Evolutionary conservation across 371 early-diverging fungal genomes (phyloP), one percentile per base, ranked within the genome.

Genomic region (Mortierella sp.): DNA sequence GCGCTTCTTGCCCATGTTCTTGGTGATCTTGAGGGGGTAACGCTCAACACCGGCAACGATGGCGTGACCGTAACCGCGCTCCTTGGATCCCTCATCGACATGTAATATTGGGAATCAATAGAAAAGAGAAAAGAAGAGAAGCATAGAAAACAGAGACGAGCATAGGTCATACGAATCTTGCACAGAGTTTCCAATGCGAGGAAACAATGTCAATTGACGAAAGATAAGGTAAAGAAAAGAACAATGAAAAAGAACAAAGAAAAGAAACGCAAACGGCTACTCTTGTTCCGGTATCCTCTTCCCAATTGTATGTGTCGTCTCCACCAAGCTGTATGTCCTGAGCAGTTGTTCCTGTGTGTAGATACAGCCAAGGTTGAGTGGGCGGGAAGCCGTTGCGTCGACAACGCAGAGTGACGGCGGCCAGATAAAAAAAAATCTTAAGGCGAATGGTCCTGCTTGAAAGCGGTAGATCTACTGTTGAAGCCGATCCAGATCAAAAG

Each of bases 21-120:
- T 94, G 91, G 97, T 97, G 88, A 99, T 95, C 94, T 97, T 98
- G 83, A 96, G 93, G 75, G 99, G 99, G 93, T 96, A 96, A 82
- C 97, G 93, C 91, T 98, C 98, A 79, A 99, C 91, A 90, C 99
- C 99, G 79, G 96, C 98, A 88, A 99, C 98, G 80, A 98, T 91
- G 89, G 98, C 98, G 92, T 98, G 98, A 87, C 97, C 97, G 93
- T 97, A 99, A 80, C 96, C 96, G 90, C 96, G 96, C 85, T 96
- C 95, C 91, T 95, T 94, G 89, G 94, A 94, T 88, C 96, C 96
- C 86, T 96, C 96, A 88, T 96, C 97, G 90, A 93, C 81, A 84
- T 84, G 93, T 91, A 91, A 90, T 91, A 79, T 51, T 40, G 72
- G 77, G 83, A 76, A 83, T 72, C 69, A 69, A 64, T 61, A 57